Percentiles rank a stretch among this genome's conserved stretches.
phyloP scores from a whole-genome alignment of 2,329 filamentous ascomycete genomes.

The Clarireedia paspali region DNA sequence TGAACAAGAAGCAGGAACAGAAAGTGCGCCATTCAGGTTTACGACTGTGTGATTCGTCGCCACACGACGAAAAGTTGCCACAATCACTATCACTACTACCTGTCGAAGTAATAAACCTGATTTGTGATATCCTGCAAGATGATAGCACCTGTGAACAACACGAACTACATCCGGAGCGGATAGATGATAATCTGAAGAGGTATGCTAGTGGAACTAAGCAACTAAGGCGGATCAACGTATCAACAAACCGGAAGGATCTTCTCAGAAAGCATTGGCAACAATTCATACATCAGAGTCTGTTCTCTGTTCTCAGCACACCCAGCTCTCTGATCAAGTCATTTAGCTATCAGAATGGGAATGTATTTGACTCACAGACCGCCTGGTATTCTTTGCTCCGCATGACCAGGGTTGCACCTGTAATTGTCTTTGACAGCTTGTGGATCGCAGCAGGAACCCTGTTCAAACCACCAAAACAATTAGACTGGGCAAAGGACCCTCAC shows the following conservation, averaged over 20 bases:
- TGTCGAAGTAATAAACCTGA: conserved; percentile 49
- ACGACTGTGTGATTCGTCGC: background rate
- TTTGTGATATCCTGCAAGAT: conserved; percentile 52
- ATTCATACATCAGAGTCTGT: conserved; percentile 58
- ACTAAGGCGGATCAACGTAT: background rate
- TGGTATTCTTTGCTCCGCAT: conserved; percentile 58
- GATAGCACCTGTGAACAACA: conserved; percentile 46
- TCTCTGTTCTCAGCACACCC: conserved; percentile 54
- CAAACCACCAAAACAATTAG: conserved; percentile 36
- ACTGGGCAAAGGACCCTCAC: conserved; percentile 20
- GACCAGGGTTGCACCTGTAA: conserved; percentile 46
- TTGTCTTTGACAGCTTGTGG: conserved; percentile 61
- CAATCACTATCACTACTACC: conserved; percentile 49
- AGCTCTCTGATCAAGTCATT: conserved; percentile 50
- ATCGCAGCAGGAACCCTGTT: conserved; percentile 51
- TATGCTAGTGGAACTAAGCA: background rate
- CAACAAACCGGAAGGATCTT: background rate
- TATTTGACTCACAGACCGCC: conserved; percentile 52
- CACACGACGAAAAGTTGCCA: conserved; percentile 32
- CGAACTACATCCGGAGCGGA: conserved; percentile 33
- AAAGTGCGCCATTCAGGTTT: background rate
- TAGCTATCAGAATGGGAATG: conserved; percentile 37
- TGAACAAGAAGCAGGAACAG: too few relatives aligned
- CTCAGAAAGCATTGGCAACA: conserved; percentile 41
- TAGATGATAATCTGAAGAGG: conserved; percentile 13